Base-by-base conservation (phyloP, 73 alveolate species). In the Breviolum minutum region DNA sequence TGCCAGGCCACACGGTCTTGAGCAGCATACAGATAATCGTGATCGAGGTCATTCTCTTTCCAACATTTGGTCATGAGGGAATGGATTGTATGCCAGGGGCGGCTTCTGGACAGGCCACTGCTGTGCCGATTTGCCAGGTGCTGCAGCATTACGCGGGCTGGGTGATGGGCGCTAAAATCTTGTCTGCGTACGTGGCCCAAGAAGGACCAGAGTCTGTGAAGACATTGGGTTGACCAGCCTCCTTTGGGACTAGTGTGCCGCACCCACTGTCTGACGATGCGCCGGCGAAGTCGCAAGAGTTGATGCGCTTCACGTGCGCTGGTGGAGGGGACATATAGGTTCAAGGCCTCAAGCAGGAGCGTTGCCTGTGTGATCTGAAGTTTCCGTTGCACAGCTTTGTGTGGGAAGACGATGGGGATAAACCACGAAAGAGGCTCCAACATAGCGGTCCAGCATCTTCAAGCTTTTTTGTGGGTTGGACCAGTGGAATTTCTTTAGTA, bases 11-110 rank as follows among this genome's bases (percentile, higher is more conserved):
- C 86, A 2, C 86, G 62, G 86, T 77, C 86, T 7, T 77, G 86
- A 12, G 86, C 86, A 27, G 30, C 19, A 63, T 77, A 77, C 64
- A 77, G 11, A 64, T 77, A 77, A 0, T 77, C 86, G 16, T 6
- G 86, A 8, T 77, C 86, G 5, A 77, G 17, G 1, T 77, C 63
- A 7, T 9, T 77, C 86, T 77, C 86, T n/a, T 61, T 20, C 86
- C 86, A 77, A 5, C n/a, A 77, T 11, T 77, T 77, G 86, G 63
- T 61, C 86, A 77, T 61, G 63, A 77, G 24, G 63, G 86, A 77
- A 77, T 77, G 86, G 24, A 27, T 27, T 77, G 86, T 30, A 63
- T 77, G 86, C 86, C 86, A 76, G 63, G 86, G 86, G 24, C 86
- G 27, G 16, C 63, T 61, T 61, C 86, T 61, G n/a, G 86, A 2